Evolutionary conservation across 176 grass and related monocot genomes (phyloP).

Genomic region (Eleusine coracana): DNA sequence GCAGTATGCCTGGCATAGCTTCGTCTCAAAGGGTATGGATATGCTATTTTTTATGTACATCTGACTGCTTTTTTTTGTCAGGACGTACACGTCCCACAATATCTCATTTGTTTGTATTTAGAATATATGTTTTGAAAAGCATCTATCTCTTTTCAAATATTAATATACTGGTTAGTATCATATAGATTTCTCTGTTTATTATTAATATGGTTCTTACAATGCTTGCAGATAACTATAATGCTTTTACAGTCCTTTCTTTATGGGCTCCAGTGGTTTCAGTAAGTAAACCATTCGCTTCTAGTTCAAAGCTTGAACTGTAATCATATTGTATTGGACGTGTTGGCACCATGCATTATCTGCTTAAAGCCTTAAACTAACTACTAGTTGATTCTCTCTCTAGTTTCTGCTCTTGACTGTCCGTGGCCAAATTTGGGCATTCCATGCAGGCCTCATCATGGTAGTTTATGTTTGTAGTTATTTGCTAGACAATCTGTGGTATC

Average conservation of each 20-base stretch:
- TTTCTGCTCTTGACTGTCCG: background rate
- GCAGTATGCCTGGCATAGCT: conserved; percentile 86
- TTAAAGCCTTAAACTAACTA: background rate
- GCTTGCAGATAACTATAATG: conserved; percentile 91
- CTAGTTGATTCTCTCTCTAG: conserved; percentile 19
- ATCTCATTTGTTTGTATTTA: conserved; percentile 25
- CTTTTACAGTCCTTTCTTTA: conserved; percentile 76
- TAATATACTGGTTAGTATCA: conserved; percentile 11
- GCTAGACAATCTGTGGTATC: background rate
- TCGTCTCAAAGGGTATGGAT: conserved; percentile 83
- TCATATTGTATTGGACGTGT: background rate
- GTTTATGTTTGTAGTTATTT: background rate
- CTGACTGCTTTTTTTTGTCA: background rate
- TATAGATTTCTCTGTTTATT: background rate
- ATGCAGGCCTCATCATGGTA: background rate
- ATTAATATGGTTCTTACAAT: conserved; percentile 44
- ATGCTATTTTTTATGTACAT: background rate
- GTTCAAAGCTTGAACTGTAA: background rate
- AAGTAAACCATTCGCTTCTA: conserved; percentile 53
- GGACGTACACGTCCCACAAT: background rate
- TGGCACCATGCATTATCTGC: background rate
- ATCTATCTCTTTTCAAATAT: background rate
- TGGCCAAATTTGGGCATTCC: background rate
- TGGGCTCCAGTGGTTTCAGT: conserved; percentile 87
- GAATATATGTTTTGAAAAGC: conserved; percentile 17